phyloP scores from a whole-genome alignment of 2,329 filamentous ascomycete genomes.

The Cephalotrichum gorgonifer region DNA sequence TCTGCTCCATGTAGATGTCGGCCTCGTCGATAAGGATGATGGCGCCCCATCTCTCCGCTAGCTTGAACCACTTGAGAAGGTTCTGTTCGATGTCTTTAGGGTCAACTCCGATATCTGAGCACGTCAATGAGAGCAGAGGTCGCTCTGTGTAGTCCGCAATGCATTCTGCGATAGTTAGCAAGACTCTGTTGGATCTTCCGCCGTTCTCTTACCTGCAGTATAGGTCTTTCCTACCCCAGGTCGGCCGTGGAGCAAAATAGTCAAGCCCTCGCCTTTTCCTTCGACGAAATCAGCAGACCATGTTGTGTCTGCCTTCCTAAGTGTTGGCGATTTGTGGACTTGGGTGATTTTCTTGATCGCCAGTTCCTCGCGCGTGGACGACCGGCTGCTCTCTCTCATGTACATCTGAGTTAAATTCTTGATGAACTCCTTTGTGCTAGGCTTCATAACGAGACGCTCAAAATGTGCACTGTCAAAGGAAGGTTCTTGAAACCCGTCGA shows the following conservation, averaged over 20 bases:
- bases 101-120: constrained; percentile 10
- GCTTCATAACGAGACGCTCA: constrained; percentile 18
- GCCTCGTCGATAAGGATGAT: constrained; percentile 19
- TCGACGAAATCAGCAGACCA: constrained; percentile 15
- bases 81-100: constrained; percentile 9
- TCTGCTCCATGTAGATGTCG: constrained; percentile 12
- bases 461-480: constrained; percentile 18
- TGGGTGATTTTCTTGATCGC: neutral
- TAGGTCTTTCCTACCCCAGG: constrained; percentile 17
- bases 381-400: constrained; percentile 3
- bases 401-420: constrained; percentile 16
- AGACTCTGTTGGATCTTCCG: neutral
- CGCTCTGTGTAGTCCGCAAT: constrained; percentile 17
- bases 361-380: neutral
- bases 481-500: constrained; percentile 13
- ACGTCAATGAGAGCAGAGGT: constrained; percentile 9
- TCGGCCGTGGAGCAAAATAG: constrained; percentile 13
- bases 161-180: constrained; percentile 14
- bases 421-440: constrained; percentile 12
- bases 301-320: constrained; percentile 5
- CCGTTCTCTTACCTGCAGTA: constrained; percentile 15
- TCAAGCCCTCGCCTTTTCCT: constrained; percentile 14
- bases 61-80: constrained; percentile 8
- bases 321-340: neutral
- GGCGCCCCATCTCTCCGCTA: constrained; percentile 15